Percentiles rank a stretch among this genome's conserved stretches.
Evolutionary conservation across 2,329 filamentous ascomycete genomes (phyloP).

Genomic region (Alternaria postmessia): DNA sequence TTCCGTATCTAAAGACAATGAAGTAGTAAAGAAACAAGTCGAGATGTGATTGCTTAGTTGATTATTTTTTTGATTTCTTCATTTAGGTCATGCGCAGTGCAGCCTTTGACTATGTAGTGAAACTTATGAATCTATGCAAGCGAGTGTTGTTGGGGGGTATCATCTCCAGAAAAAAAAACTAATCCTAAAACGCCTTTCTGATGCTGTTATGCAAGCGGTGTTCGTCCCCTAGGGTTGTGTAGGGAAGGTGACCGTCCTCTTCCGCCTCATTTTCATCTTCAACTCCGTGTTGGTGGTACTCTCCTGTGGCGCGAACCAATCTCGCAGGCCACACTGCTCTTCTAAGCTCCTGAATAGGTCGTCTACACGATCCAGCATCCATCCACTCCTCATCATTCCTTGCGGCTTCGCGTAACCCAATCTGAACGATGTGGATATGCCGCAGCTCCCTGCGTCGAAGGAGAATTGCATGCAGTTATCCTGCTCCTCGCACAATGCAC

Average conservation of each 20-base stretch:
- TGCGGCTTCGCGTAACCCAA: slow-evolving; percentile 44
- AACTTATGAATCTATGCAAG: slow-evolving; percentile 8
- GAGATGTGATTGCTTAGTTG: neutral
- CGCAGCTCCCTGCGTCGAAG: slow-evolving; percentile 44
- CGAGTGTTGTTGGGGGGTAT: slow-evolving; percentile 20
- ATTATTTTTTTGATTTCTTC: neutral
- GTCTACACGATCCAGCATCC: slow-evolving; percentile 50
- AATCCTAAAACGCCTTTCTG: neutral
- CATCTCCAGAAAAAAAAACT: slow-evolving; percentile 8
- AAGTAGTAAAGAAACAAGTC: neutral
- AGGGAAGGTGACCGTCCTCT: slow-evolving; percentile 5
- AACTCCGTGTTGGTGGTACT: slow-evolving; percentile 23
- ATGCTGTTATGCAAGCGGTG: neutral
- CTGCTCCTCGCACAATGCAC: slow-evolving; percentile 44
- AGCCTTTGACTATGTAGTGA: slow-evolving; percentile 1
- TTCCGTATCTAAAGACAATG: neutral
- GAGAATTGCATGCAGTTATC: slow-evolving; percentile 47
- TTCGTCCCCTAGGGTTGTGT: too few species aligned
- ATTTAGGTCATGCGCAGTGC: slow-evolving; percentile 6
- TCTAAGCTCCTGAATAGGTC: slow-evolving; percentile 43
- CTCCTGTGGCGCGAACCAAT: slow-evolving; percentile 45
- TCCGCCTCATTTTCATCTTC: slow-evolving; percentile 30
- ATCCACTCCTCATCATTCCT: slow-evolving; percentile 41
- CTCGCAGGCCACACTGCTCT: slow-evolving; percentile 40
- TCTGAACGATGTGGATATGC: slow-evolving; percentile 38